Percentiles rank a stretch among this genome's conserved stretches.
These are phyloP conservation scores for Phytophthora agathidicida DNA, from an alignment of 352 stramenopile genomes.

Conservation along the genomic window DNA sequence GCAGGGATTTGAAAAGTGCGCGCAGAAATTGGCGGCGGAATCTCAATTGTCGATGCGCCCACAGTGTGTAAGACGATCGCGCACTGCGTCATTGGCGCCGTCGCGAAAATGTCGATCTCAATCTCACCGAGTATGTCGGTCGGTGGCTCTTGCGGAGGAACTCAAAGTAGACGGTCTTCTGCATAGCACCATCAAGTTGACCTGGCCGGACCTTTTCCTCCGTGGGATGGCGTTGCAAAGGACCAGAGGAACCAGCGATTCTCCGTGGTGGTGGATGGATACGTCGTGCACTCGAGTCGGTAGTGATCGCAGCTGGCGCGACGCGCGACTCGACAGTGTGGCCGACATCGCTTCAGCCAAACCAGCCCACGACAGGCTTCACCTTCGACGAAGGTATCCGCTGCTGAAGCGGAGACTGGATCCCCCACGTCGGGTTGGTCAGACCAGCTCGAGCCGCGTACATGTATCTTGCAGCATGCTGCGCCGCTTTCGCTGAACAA, in stretches of 20 bases:
- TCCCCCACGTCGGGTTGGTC: constrained; percentile 4
- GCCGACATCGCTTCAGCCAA: constrained; percentile 22
- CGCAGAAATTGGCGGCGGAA: constrained; percentile 9
- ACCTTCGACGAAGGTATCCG: constrained; percentile 19
- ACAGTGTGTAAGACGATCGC: background rate
- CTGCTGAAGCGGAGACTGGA: background rate
- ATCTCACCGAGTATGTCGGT: too few relatives aligned
- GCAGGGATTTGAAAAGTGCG: constrained; percentile 16
- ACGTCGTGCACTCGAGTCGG: constrained; percentile 24
- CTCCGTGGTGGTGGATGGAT: constrained; percentile 13
- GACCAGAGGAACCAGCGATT: background rate
- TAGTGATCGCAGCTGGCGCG: constrained; percentile 1
- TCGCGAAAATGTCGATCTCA: constrained; percentile 4
- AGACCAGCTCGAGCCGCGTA: too few relatives aligned
- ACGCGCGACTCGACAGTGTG: too few relatives aligned
- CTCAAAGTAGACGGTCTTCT: too few relatives aligned
- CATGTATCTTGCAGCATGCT: too few relatives aligned
- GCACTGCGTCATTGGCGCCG: too few relatives aligned
- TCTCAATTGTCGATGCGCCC: constrained; percentile 7
- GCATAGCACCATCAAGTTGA: too few relatives aligned
- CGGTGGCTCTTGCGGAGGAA: too few relatives aligned
- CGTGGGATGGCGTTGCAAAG: background rate
- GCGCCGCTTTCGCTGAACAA: too few relatives aligned
- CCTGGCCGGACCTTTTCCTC: constrained; percentile 8
- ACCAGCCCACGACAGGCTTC: constrained; percentile 32